These are phyloP conservation scores for Ophiostoma australiae DNA, from an alignment of 2,329 filamentous ascomycete species.

Conservation along the genomic window DNA sequence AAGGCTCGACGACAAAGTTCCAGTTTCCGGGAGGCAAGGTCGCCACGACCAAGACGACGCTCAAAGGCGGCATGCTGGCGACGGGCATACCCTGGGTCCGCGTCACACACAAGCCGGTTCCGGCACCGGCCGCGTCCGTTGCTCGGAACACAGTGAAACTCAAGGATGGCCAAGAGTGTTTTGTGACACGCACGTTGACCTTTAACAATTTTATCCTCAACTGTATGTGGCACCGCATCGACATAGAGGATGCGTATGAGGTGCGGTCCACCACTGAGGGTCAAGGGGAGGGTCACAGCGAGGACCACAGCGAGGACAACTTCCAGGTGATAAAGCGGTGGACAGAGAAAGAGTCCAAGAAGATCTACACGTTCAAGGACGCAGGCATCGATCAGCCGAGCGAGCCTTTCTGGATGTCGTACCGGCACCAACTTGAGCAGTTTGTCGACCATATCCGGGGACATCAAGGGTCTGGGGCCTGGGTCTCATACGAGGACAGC, in stretches of 20 bases:
- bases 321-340: conserved; percentile 22
- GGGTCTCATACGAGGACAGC: conserved; percentile 41
- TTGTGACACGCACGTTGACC: conserved; percentile 30
- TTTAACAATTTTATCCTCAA: conserved; percentile 33
- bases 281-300: conserved; percentile 18
- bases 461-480: conserved; percentile 36
- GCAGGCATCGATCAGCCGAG: conserved; percentile 32
- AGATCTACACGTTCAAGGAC: conserved; percentile 37
- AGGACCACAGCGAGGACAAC: conserved; percentile 18
- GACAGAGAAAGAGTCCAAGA: conserved; percentile 29
- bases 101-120: conserved; percentile 21
- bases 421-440: conserved; percentile 45
- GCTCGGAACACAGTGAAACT: background rate
- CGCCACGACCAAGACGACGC: conserved; percentile 31
- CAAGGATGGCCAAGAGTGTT: conserved; percentile 21
- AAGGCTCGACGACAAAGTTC: conserved; percentile 36
- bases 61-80: conserved; percentile 11
- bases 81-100: conserved; percentile 1
- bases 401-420: conserved; percentile 41
- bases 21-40: conserved; percentile 39
- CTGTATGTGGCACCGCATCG: conserved; percentile 35
- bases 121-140: background rate
- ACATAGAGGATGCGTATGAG: conserved; percentile 36
- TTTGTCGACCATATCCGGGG: conserved; percentile 45
- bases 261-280: conserved; percentile 29